Percentiles rank a stretch among this genome's conserved stretches.
phyloP scores from a whole-genome alignment of 331 rosid genomes.

The Quercus tomentella region DNA sequence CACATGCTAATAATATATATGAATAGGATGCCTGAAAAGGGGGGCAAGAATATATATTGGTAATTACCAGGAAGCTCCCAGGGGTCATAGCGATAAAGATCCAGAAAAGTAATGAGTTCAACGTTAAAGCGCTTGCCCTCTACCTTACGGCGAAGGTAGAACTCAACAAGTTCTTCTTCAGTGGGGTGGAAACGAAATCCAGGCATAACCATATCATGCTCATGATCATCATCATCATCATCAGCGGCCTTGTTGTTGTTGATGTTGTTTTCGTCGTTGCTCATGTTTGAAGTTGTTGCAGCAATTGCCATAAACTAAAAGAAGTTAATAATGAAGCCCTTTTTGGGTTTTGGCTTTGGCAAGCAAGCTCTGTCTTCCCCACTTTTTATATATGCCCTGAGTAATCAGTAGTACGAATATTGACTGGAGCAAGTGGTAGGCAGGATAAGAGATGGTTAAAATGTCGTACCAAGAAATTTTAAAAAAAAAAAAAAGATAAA shows the following conservation, averaged over 20 bases:
- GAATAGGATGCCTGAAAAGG: background rate
- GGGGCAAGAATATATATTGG: background rate
- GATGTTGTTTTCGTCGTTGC: slow-evolving; percentile 30
- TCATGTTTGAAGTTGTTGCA: slow-evolving; percentile 55
- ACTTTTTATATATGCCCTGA: slow-evolving; percentile 24
- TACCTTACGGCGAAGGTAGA: slow-evolving; percentile 99
- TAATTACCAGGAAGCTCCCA: slow-evolving; percentile 96
- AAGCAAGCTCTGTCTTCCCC: background rate
- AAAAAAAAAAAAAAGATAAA: background rate
- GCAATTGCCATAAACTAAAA: slow-evolving; percentile 72
- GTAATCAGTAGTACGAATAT: slow-evolving; percentile 11
- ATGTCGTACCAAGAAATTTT: background rate
- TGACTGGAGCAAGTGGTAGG: slow-evolving; percentile 23
- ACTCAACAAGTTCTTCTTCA: slow-evolving; percentile 93
- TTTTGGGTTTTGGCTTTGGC: slow-evolving; percentile 11
- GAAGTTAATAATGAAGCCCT: background rate
- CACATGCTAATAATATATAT: background rate
- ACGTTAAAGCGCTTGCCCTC: slow-evolving; percentile 99
- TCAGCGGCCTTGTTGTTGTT: background rate
- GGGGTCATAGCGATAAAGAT: slow-evolving; percentile 99
- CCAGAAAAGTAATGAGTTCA: slow-evolving; percentile 98
- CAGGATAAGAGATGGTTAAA: slow-evolving; percentile 34
- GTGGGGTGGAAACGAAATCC: slow-evolving; percentile 98
- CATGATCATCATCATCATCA: slow-evolving; percentile 48
- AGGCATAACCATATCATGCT: slow-evolving; percentile 95